Conservation (phyloP, 169 alveolate genomes). For the Plasmodium coatneyi region DNA sequence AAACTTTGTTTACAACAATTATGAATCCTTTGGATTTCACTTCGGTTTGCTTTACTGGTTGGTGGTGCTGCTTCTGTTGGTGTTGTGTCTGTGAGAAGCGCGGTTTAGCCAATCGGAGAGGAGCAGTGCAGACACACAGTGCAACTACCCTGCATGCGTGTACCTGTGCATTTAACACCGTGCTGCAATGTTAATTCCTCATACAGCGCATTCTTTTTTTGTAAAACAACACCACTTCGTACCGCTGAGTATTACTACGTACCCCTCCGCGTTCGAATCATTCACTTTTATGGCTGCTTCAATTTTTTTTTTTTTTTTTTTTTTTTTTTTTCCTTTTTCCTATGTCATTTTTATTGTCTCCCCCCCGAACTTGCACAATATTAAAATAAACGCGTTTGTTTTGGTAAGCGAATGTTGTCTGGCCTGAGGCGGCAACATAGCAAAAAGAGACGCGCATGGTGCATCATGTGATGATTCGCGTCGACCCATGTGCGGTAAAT, state of each 20-base stretch:
- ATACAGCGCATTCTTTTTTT: too few relatives aligned
- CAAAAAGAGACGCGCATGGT: too few relatives aligned
- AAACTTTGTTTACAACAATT: neutral
- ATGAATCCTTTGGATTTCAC: neutral
- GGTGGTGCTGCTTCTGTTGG: neutral
- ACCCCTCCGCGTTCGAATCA: neutral
- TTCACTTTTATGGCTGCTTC: neutral
- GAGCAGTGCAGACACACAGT: neutral
- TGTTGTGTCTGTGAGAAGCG: neutral
- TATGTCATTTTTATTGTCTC: neutral
- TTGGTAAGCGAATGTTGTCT: neutral
- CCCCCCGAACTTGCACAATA: neutral
- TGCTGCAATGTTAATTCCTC: too few relatives aligned
- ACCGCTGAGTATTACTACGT: neutral
- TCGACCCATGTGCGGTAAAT: neutral
- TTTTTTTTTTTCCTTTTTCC: too few relatives aligned
- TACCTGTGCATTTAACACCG: too few relatives aligned
- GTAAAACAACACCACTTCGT: neutral
- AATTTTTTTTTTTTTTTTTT: too few relatives aligned
- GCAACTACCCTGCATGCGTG: too few relatives aligned
- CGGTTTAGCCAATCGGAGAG: neutral
- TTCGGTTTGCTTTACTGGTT: neutral
- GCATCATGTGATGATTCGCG: neutral
- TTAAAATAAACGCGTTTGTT: neutral
- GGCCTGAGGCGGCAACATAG: neutral